These are phyloP conservation scores for Euryodendron excelsum DNA, from an alignment of 148 eudicot genomes.

Conservation along the genomic window DNA sequence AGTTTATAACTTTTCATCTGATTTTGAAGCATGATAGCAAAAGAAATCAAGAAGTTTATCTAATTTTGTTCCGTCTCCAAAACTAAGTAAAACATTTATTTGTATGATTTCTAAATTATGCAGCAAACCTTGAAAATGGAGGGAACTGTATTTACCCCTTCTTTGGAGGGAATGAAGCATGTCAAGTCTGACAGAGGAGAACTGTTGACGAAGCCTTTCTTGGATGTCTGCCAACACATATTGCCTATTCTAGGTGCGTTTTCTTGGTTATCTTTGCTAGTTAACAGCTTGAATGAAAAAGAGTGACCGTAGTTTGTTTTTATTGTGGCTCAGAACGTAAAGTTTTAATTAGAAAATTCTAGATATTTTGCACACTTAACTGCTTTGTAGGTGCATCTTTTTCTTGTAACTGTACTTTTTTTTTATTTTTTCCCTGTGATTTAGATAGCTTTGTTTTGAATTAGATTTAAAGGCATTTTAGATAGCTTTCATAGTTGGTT, in stretches of 20 bases:
- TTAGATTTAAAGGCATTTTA: too few species aligned
- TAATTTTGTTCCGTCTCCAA: not conserved
- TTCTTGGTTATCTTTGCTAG: not conserved
- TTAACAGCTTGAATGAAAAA: not conserved
- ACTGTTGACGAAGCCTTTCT: conserved; percentile 70
- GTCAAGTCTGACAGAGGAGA: conserved; percentile 75
- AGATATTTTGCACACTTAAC: too few species aligned
- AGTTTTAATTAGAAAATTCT: too few species aligned
- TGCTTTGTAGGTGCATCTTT: not conserved
- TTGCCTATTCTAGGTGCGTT: conserved; percentile 76
- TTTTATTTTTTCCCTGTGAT: not conserved
- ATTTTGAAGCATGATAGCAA: not conserved
- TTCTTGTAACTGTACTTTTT: not conserved
- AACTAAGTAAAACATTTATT: not conserved
- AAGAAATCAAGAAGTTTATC: not conserved
- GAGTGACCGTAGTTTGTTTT: not conserved
- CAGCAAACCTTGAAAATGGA: conserved; percentile 49
- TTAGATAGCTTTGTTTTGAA: not conserved
- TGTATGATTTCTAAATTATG: not conserved
- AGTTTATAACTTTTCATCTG: not conserved
- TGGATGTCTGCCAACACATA: conserved; percentile 83
- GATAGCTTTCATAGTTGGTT: too few species aligned
- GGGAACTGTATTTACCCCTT: conserved; percentile 64
- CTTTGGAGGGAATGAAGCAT: conserved; percentile 68
- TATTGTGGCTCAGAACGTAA: not conserved